phyloP scores from a whole-genome alignment of 2,329 filamentous ascomycete species.

The Gaeumannomyces sp. region DNA sequence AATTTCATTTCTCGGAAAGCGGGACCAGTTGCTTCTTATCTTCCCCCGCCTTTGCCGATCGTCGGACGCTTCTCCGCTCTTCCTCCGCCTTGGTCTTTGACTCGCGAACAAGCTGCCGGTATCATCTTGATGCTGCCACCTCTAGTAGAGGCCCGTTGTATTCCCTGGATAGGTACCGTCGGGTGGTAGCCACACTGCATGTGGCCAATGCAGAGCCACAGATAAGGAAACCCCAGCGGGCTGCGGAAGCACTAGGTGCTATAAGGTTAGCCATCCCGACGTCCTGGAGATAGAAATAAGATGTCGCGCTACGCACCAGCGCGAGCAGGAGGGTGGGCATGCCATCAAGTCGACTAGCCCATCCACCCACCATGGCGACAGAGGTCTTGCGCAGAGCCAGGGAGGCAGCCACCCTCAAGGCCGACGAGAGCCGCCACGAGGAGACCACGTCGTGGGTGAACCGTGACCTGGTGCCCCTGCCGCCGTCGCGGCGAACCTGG shows the following conservation, averaged over 20 bases:
- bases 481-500: slow-evolving; percentile 37
- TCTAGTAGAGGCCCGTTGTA: background rate
- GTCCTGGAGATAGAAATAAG: too few relatives aligned
- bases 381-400: background rate
- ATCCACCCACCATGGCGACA: background rate
- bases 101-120: background rate
- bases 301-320: too few relatives aligned
- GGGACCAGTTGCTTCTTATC: background rate
- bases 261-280: too few relatives aligned
- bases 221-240: background rate
- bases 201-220: background rate
- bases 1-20: too few relatives aligned
- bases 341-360: background rate
- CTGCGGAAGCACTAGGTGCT: background rate
- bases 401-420: slow-evolving; percentile 2
- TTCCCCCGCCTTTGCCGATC: background rate
- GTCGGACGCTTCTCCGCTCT: background rate
- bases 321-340: background rate
- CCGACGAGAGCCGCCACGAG: slow-evolving; percentile 17
- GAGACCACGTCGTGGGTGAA: slow-evolving; percentile 45
- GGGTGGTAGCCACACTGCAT: background rate
- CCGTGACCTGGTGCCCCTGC: slow-evolving; percentile 33
- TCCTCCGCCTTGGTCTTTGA: background rate
- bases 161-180: background rate
- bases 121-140: too few relatives aligned